These are phyloP conservation scores for Hortiboletus rubellus DNA, from an alignment of 1,284 basidiomycete species.

Conservation along the genomic window DNA sequence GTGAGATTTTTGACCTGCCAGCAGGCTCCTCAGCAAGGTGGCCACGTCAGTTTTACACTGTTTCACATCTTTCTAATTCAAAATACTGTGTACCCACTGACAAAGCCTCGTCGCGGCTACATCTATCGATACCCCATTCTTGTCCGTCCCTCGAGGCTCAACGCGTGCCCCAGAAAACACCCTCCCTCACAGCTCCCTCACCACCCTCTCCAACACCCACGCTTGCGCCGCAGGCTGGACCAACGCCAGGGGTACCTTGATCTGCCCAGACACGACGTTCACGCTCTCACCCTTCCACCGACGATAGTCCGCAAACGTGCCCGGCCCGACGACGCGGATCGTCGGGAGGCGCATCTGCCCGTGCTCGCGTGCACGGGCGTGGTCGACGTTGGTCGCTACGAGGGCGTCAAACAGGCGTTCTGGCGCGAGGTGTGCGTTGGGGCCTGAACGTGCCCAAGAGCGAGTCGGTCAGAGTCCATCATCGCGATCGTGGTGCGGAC, in stretches of 20 bases:
- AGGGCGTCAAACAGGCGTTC: conserved; percentile 16
- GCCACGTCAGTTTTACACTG: too few relatives aligned
- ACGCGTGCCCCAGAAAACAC: too few relatives aligned
- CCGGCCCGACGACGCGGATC: conserved; percentile 13
- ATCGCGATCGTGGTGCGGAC: neutral
- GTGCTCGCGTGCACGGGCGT: neutral
- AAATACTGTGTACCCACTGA: too few relatives aligned
- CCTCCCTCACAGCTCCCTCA: conserved; percentile 2
- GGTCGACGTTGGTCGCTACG: conserved; percentile 3
- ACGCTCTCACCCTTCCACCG: conserved; percentile 1
- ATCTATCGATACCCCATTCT: too few relatives aligned
- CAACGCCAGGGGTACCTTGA: conserved; percentile 22
- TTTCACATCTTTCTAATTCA: too few relatives aligned
- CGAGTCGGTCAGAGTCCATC: neutral
- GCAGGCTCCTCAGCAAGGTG: too few relatives aligned
- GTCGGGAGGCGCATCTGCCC: conserved; percentile 14
- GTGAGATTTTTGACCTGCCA: too few relatives aligned
- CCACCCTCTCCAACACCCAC: conserved; percentile 20
- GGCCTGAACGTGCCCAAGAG: conserved; percentile 2
- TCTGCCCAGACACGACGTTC: conserved; percentile 10
- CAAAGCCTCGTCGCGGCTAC: too few relatives aligned
- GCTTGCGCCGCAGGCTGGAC: neutral
- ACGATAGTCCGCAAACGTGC: conserved; percentile 22
- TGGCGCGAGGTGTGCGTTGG: neutral
- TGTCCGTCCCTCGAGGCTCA: too few relatives aligned